These are phyloP conservation scores for Cryphonectria japonica DNA, from an alignment of 2,329 filamentous ascomycete genomes.

Conservation along the genomic window DNA sequence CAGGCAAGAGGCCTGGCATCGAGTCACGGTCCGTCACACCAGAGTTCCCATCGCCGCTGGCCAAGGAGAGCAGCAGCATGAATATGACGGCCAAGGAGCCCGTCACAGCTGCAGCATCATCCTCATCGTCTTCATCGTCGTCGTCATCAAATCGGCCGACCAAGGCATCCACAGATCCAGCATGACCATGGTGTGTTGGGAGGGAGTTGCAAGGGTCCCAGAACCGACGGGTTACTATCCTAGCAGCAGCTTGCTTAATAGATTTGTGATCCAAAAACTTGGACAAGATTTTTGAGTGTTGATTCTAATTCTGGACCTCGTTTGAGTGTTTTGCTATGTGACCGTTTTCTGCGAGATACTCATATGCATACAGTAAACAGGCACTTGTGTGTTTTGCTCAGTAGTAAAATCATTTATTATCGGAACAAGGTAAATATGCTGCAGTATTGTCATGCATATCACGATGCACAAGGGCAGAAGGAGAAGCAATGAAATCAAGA, in stretches of 20 bases:
- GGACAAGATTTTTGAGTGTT: too few relatives aligned
- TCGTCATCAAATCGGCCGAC: slow-evolving; percentile 8
- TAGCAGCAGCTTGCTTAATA: neutral
- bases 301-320: too few relatives aligned
- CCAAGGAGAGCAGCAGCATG: slow-evolving; percentile 51
- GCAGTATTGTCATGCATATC: too few relatives aligned
- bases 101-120: neutral
- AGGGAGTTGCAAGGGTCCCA: neutral
- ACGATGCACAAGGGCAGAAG: too few relatives aligned
- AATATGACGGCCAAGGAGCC: slow-evolving; percentile 27
- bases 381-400: too few relatives aligned
- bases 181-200: slow-evolving; percentile 9
- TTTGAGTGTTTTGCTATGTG: too few relatives aligned
- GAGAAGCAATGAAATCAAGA: too few relatives aligned
- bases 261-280: neutral
- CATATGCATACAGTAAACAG: too few relatives aligned
- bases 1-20: slow-evolving; percentile 47
- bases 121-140: neutral
- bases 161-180: slow-evolving; percentile 25
- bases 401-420: too few relatives aligned
- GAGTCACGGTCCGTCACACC: slow-evolving; percentile 60
- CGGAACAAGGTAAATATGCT: too few relatives aligned
- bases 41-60: slow-evolving; percentile 57
- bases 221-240: neutral
- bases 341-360: too few relatives aligned